These are phyloP conservation scores for Bothriochloa decipiens DNA, from an alignment of 176 grass and related monocot genomes.

Conservation along the genomic window DNA sequence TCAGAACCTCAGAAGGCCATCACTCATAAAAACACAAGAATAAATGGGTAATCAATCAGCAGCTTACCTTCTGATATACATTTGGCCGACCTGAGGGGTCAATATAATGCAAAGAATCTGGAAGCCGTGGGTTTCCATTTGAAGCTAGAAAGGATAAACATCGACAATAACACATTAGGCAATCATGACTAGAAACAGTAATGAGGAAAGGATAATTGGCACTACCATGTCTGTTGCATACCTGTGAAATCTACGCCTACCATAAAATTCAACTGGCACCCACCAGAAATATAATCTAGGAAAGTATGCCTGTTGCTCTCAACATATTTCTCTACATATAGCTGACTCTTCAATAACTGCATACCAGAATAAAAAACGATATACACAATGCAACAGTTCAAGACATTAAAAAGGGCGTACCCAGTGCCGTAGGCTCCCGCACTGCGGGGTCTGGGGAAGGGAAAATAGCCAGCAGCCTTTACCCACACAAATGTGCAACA, in stretches of 20 bases:
- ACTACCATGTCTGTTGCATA: constrained; percentile 39
- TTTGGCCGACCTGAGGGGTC: constrained; percentile 96
- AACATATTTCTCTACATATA: constrained; percentile 86
- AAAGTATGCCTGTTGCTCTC: constrained; percentile 80
- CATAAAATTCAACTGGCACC: constrained; percentile 90
- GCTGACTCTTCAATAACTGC: constrained; percentile 80
- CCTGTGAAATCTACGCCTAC: constrained; percentile 99
- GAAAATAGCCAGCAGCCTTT: no score
- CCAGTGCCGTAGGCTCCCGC: no score
- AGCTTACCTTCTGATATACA: constrained; percentile 97
- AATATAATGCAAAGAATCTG: constrained; percentile 99
- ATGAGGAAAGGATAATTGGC: constrained; percentile 21
- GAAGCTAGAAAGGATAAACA: constrained; percentile 72
- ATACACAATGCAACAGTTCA: constrained; percentile 11
- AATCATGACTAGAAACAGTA: constrained; percentile 16
- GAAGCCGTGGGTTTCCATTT: constrained; percentile 97
- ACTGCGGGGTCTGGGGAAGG: no score
- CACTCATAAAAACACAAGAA: constrained; percentile 41
- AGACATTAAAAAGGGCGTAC: no score
- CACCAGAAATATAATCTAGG: constrained; percentile 88
- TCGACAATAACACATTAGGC: constrained; percentile 22
- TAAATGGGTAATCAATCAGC: constrained; percentile 31
- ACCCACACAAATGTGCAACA: constrained; percentile 16
- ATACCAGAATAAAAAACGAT: constrained; percentile 36
- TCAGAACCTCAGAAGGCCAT: constrained; percentile 27